Evolutionary conservation across 164 flowering plant genomes (phyloP).

Genomic region (Malania oleifera): DNA sequence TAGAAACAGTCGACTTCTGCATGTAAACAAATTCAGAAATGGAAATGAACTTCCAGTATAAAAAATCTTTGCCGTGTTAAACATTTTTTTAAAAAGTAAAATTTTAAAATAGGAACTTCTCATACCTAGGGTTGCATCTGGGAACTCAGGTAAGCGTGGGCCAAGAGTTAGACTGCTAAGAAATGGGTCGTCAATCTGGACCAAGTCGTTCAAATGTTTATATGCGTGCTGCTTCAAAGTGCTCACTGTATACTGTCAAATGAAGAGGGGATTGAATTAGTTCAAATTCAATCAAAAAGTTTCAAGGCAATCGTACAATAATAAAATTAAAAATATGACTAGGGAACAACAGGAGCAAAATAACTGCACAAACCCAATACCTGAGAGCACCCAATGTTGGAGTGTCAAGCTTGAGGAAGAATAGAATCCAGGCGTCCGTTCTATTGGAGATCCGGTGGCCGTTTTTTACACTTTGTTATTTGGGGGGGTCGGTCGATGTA

Average conservation of each 20-base stretch:
- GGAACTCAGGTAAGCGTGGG: slow-evolving; percentile 14
- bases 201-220: slow-evolving; percentile 25
- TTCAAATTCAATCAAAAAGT: not conserved
- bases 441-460: no score
- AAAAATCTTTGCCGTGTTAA: no score
- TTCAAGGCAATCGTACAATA: not conserved
- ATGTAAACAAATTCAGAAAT: no score
- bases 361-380: not conserved
- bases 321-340: not conserved
- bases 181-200: slow-evolving; percentile 15
- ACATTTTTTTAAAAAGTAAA: no score
- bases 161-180: slow-evolving; percentile 15
- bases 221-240: slow-evolving; percentile 41
- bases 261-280: not conserved
- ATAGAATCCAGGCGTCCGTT: no score
- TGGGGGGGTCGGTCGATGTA: no score
- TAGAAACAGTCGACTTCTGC: no score
- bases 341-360: not conserved
- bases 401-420: no score
- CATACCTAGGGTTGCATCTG: slow-evolving; percentile 30
- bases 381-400: no score
- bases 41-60: no score
- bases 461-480: no score
- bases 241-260: slow-evolving; percentile 46
- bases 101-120: not conserved